phyloP scores from a whole-genome alignment of 1,284 basidiomycete species.

The Ceratobasidium sp. region DNA sequence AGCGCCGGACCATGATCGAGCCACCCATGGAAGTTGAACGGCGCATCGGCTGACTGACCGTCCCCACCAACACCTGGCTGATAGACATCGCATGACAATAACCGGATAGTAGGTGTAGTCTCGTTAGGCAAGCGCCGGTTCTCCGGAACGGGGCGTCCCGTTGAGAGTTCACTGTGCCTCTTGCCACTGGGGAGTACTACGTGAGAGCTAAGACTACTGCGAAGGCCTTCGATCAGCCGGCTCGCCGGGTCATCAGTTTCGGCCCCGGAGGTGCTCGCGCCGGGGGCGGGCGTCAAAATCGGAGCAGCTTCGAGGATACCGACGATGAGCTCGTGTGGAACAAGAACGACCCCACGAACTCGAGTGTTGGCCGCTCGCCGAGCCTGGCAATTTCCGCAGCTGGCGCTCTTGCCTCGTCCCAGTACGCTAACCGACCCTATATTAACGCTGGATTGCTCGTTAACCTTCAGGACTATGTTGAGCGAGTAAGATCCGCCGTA shows the following conservation, averaged over 20 bases:
- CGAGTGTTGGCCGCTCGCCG: slow-evolving; percentile 10
- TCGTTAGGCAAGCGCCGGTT: neutral
- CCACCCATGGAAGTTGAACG: slow-evolving; percentile 42
- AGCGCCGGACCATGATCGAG: slow-evolving; percentile 15
- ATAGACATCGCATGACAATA: neutral
- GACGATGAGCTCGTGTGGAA: slow-evolving; percentile 26
- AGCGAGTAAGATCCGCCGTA: slow-evolving; percentile 36
- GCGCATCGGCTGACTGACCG: neutral
- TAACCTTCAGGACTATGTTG: slow-evolving; percentile 1
- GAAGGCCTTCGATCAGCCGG: neutral
- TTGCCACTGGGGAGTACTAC: slow-evolving; percentile 1
- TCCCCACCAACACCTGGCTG: neutral
- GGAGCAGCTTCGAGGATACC: neutral
- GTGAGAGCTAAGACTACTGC: neutral
- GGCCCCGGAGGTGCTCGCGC: neutral
- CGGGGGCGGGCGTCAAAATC: neutral
- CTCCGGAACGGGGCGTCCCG: neutral
- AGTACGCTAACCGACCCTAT: slow-evolving; percentile 37
- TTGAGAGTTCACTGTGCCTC: neutral
- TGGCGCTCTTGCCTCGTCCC: slow-evolving; percentile 12
- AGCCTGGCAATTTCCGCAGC: slow-evolving; percentile 32
- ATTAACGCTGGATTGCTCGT: neutral
- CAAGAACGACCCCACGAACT: slow-evolving; percentile 14
- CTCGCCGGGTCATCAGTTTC: neutral
- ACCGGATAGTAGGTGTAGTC: neutral